Conservation (phyloP, 75 land plant genomes). For the Selaginella tamariscina region DNA sequence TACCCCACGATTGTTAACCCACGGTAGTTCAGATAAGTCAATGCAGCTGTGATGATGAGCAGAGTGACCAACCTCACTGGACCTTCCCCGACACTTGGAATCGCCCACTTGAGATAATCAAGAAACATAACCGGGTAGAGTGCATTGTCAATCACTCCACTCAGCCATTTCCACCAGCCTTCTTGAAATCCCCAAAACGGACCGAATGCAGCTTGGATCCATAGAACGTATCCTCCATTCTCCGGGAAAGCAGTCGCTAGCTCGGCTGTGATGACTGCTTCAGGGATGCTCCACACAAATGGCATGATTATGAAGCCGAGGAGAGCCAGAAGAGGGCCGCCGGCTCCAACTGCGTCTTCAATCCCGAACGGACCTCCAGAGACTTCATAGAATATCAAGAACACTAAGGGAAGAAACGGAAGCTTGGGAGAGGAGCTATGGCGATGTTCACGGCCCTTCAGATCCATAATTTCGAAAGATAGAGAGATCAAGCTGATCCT, state of each 20-base stretch:
- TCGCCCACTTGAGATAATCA: conserved; percentile 13
- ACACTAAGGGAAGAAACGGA: not conserved
- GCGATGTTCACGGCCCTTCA: too few species aligned
- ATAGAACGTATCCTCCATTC: conserved; percentile 2
- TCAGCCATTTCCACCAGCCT: conserved; percentile 12
- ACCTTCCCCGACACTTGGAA: not conserved
- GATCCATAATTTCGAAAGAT: too few species aligned
- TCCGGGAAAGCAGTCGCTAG: conserved; percentile 7
- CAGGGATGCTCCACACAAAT: conserved; percentile 4
- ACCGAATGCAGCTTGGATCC: conserved; percentile 6
- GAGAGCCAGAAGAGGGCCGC: not conserved
- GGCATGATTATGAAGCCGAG: conserved; percentile 4
- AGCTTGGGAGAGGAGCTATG: too few species aligned
- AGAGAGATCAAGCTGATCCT: too few species aligned
- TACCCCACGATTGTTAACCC: conserved; percentile 6
- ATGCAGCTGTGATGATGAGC: not conserved
- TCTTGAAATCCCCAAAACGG: conserved; percentile 13
- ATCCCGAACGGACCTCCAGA: conserved; percentile 9
- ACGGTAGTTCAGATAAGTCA: not conserved
- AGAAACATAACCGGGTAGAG: conserved; percentile 4
- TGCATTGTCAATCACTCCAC: conserved; percentile 12
- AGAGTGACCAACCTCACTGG: not conserved
- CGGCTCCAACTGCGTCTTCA: conserved; percentile 2
- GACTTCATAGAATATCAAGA: conserved; percentile 12
- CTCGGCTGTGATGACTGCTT: conserved; percentile 5